A percentile compares a stretch with the other conserved stretches of the same genome.
Evolutionary conservation across 2,329 filamentous ascomycete genomes (phyloP).

Genomic region (Trichoderma lentiforme): DNA sequence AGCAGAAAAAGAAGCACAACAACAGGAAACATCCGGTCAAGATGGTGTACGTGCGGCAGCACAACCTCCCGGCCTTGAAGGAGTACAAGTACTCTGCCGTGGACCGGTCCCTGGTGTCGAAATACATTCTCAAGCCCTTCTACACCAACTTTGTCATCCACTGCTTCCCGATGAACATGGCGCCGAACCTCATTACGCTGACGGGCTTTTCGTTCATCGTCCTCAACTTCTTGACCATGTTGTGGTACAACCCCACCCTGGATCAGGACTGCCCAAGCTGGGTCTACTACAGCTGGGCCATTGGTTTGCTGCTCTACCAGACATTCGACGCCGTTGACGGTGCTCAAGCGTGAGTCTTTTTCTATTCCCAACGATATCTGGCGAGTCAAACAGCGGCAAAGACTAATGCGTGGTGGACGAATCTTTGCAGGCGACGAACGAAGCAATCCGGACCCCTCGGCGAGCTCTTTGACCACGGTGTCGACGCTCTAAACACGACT

Average conservation of each 20-base stretch:
- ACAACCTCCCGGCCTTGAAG: slow-evolving; percentile 81
- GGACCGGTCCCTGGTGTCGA: slow-evolving; percentile 84
- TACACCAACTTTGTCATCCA: slow-evolving; percentile 94
- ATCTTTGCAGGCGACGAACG: slow-evolving; percentile 66
- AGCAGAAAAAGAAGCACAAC: background rate
- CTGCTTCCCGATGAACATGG: slow-evolving; percentile 94
- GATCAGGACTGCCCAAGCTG: slow-evolving; percentile 91
- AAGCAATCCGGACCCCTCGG: slow-evolving; percentile 89
- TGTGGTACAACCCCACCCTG: slow-evolving; percentile 94
- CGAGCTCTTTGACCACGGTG: slow-evolving; percentile 95
- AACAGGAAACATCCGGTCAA: slow-evolving; percentile 24
- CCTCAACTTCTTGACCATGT: slow-evolving; percentile 80
- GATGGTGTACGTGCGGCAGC: slow-evolving; percentile 96
- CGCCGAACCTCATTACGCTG: slow-evolving; percentile 82
- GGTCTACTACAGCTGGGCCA: slow-evolving; percentile 91
- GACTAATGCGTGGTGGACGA: background rate
- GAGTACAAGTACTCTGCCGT: slow-evolving; percentile 94
- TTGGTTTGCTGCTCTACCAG: slow-evolving; percentile 92
- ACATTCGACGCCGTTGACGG: slow-evolving; percentile 98
- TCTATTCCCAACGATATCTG: background rate
- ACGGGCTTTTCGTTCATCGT: slow-evolving; percentile 89
- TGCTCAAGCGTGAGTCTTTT: slow-evolving; percentile 70
- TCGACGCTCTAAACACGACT: slow-evolving; percentile 95
- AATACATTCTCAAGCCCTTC: slow-evolving; percentile 95
- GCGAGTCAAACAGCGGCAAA: background rate